Evolutionary conservation across 495 filamentous ascomycete species (phyloP).

Genomic region (Daldinia loculata): DNA sequence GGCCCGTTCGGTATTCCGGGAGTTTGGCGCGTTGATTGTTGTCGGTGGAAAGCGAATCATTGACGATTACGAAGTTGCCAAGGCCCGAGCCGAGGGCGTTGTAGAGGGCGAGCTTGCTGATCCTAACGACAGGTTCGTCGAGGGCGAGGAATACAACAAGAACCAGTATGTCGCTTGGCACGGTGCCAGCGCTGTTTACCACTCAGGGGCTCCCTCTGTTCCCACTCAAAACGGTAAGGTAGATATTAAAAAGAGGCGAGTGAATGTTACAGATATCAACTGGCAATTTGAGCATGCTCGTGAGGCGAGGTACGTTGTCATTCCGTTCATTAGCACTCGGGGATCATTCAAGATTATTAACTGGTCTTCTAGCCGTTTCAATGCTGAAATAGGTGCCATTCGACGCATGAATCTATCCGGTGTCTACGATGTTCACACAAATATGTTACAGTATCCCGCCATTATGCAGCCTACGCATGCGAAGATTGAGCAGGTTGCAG

Average conservation of each 20-base stretch:
- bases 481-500: conserved; percentile 72
- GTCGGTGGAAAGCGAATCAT: conserved; percentile 85
- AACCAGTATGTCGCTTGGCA: conserved; percentile 99
- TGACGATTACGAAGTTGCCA: conserved; percentile 89
- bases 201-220: conserved; percentile 78
- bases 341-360: conserved; percentile 5
- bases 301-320: conserved; percentile 75
- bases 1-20: conserved; percentile 93
- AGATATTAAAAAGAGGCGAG: conserved; percentile 78
- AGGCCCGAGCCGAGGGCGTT: conserved; percentile 78
- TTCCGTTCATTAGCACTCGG: neutral
- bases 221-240: conserved; percentile 79
- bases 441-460: conserved; percentile 83
- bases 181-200: conserved; percentile 93
- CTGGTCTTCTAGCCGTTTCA: conserved; percentile 73
- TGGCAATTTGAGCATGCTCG: conserved; percentile 96
- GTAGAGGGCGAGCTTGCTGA: conserved; percentile 92
- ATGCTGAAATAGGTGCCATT: conserved; percentile 68
- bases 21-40: conserved; percentile 93
- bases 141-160: conserved; percentile 83
- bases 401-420: conserved; percentile 76
- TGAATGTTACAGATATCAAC: conserved; percentile 93
- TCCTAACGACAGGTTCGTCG: conserved; percentile 77
- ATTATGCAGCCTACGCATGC: conserved; percentile 91
- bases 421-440: conserved; percentile 93